Percentiles rank a stretch among this genome's conserved stretches.
Evolutionary conservation across 1,284 basidiomycete genomes (phyloP).

Genomic region (Moniliella sp.): DNA sequence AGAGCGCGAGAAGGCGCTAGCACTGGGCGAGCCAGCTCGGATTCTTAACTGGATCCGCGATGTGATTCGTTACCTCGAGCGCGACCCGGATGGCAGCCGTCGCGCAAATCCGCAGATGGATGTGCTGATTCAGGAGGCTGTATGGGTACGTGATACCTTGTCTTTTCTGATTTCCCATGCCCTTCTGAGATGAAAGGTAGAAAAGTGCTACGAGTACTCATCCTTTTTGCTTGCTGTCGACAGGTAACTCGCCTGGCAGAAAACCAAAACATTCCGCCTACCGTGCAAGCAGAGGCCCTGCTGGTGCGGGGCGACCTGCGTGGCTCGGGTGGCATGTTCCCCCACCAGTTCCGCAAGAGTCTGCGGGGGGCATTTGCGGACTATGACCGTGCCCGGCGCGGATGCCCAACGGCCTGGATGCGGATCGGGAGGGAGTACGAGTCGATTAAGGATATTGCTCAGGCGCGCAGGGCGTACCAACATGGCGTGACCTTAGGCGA

Average conservation of each 20-base stretch:
- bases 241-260: no score
- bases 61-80: constrained; percentile 54
- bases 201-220: no score
- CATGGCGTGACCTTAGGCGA: constrained; percentile 50
- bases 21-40: constrained; percentile 39
- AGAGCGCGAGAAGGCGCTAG: constrained; percentile 11
- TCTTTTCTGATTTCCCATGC: no score
- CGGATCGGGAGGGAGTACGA: constrained; percentile 73
- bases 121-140: no score
- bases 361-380: constrained; percentile 63
- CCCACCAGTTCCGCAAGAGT: constrained; percentile 40
- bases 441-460: constrained; percentile 48
- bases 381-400: constrained; percentile 39
- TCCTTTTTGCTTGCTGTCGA: no score
- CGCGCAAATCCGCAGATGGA: no score
- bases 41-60: constrained; percentile 56
- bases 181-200: no score
- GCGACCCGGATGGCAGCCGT: constrained; percentile 17
- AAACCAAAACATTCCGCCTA: no score
- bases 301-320: constrained; percentile 52
- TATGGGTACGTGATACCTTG: no score
- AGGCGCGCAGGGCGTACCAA: constrained; percentile 62
- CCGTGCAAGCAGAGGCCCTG: constrained; percentile 56
- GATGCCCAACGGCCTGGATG: constrained; percentile 46
- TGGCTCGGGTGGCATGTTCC: constrained; percentile 44